Evolutionary conservation across 106 monocot genomes (phyloP).

Genomic region (Platanthera zijinensis): DNA sequence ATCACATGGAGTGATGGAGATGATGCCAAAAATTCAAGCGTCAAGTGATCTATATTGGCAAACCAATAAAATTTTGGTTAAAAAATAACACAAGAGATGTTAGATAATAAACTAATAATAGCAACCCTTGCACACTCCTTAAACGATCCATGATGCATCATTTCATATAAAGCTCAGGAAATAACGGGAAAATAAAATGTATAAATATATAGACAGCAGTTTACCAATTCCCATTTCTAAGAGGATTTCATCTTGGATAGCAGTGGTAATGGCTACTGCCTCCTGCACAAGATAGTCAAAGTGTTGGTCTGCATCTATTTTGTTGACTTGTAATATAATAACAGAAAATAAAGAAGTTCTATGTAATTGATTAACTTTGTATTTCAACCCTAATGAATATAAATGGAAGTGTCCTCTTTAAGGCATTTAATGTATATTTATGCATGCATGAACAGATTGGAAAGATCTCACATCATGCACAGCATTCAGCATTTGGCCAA

Average conservation of each 20-base stretch:
- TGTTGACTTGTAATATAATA: background rate
- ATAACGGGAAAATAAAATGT: background rate
- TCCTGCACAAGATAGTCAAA: conserved; percentile 42
- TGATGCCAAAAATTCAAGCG: background rate
- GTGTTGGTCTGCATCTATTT: background rate
- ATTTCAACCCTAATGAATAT: background rate
- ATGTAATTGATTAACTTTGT: background rate
- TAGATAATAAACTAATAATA: background rate
- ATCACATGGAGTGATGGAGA: background rate
- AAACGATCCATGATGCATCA: background rate
- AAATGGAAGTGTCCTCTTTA: background rate
- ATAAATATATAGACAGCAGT: background rate
- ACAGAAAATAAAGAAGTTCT: background rate
- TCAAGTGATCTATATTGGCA: background rate
- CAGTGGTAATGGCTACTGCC: conserved; percentile 82
- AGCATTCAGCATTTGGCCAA: background rate
- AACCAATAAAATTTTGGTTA: background rate
- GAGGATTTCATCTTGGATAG: conserved; percentile 88
- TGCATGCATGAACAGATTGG: background rate
- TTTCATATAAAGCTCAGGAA: background rate
- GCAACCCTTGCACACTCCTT: background rate
- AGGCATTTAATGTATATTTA: background rate
- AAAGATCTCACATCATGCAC: background rate
- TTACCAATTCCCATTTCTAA: conserved; percentile 88
- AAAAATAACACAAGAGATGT: background rate